These are phyloP conservation scores for Xerocomus potaroensis DNA, from an alignment of 768 basidiomycete species.

Conservation along the genomic window DNA sequence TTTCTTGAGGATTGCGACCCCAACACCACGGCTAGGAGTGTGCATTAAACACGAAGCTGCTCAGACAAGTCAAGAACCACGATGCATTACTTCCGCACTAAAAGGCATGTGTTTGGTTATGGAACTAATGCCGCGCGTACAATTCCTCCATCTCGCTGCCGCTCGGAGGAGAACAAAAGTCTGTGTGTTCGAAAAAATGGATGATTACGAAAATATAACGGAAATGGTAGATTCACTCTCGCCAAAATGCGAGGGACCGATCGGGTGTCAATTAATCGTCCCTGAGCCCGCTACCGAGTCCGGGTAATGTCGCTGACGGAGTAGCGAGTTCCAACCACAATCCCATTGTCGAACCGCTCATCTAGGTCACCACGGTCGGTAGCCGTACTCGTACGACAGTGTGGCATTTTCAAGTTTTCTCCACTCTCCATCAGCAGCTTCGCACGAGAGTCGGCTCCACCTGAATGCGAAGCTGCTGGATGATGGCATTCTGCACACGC, in stretches of 20 bases:
- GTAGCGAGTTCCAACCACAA: too few species aligned
- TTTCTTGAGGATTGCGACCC: background rate
- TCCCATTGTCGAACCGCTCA: too few species aligned
- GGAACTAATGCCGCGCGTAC: background rate
- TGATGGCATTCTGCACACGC: background rate
- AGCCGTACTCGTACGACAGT: too few species aligned
- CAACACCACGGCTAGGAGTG: background rate
- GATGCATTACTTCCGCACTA: background rate
- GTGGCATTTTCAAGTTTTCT: background rate
- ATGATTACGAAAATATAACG: constrained; percentile 6
- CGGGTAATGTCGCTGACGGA: background rate
- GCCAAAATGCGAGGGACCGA: background rate
- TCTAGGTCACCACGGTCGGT: too few species aligned
- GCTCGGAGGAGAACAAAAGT: background rate
- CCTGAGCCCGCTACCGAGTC: background rate
- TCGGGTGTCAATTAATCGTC: background rate
- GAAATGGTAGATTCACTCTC: background rate
- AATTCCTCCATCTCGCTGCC: background rate
- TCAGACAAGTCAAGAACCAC: background rate
- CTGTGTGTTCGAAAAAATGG: constrained; percentile 2
- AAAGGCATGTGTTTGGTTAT: background rate
- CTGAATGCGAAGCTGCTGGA: background rate
- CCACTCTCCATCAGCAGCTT: background rate
- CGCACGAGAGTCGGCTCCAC: background rate
- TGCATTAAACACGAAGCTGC: background rate